Base-by-base conservation (phyloP, 768 basidiomycete genomes). In the Psilocybe azurescens region DNA sequence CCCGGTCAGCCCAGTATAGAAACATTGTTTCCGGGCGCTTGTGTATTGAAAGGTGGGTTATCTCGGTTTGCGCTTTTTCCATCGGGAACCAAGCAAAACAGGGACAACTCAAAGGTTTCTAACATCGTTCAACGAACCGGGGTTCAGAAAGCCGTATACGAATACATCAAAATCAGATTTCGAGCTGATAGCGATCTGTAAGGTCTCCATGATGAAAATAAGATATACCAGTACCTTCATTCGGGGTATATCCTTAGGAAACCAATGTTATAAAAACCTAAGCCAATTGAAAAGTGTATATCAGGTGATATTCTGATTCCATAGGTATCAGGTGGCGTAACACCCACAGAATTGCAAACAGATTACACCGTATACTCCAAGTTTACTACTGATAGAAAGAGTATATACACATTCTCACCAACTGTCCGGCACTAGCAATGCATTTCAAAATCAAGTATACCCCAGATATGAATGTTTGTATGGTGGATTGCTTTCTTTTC, bases 31-130 rank as follows among this genome's bases (percentile, higher is more conserved):
- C 24, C 24, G 24, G 24, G 2, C 24, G 24, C 24, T 24, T 24
- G 24, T 24, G 24, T 24, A 24, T 24, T 24, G 24, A 24, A 24
- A 0, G 24, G 24, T 24, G 24, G 24, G 24, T 24, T 24, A 24
- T 24, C 24, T 24, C 24, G 24, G 24, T 24, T 24, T 24, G 24
- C 24, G 24, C 24, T 24, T 24, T 24, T 24, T 24, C 24, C 24
- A 24, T n/a, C n/a, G n/a, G n/a, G n/a, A 13, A 18, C 53, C 53
- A 28, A 20, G 28, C 4, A 55, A 20, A 24, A 55, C 13, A 7
- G 53, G 53, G 10, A 55, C 53, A 41, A 29, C 20, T 38, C 55
- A 56, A 14, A 56, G 41, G 7, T 44, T n/a, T 18, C 55, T 20
- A 32, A 56, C 30, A 11, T 56, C 41, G 41, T 56, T 24, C 24